Evolutionary conservation across 345 rosid species (phyloP), one percentile per base, ranked within the genome.

Genomic region (Isatis tinctoria): DNA sequence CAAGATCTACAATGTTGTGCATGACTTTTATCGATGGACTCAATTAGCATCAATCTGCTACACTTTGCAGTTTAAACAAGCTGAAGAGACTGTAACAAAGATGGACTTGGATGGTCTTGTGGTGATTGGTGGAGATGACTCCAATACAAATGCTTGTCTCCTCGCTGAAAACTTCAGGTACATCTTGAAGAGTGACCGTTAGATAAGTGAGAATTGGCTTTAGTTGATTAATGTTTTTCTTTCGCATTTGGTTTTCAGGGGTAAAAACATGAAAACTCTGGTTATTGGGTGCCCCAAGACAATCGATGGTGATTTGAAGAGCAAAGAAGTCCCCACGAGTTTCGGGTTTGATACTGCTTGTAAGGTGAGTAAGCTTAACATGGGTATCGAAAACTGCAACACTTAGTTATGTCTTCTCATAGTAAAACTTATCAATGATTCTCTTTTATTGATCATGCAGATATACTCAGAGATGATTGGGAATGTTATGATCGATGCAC

Each of bases 251-350:
- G 39, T 69, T 30, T 65, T 49, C 79, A 95, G 97, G 87, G 41
- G 59, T 72, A 92, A 95, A 74, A 87, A 92, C 72, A 16, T 95
- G 85, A 95, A 92, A 85, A 80, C 94, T 62, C 78, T 52, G 14
- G 99, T 95, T 51, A 85, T 95, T 71, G 99, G 99, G 17, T 92
- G 97, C 79, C 99, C 99, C 41, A 95, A 95, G 79, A 95, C 99
- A 30, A 95, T 95, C 18, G 98, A 95, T 82, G 99, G 98, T 67
- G 99, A 95, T 84, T 82, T 95, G 77, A 95, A 92, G 80, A 84
- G 88, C 81, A 90, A 95, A 82, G 98, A 95, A 79, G 98, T 92
- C 60, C 99, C 99, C 4, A 17, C 87, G 30, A 95, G 99, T 85
- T 92, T 95, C 75, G 99, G 99, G 43, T 95, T 95, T 37, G 99